phyloP scores from a whole-genome alignment of 2,329 filamentous ascomycete genomes.

The Stagonosporopsis rhizophila region DNA sequence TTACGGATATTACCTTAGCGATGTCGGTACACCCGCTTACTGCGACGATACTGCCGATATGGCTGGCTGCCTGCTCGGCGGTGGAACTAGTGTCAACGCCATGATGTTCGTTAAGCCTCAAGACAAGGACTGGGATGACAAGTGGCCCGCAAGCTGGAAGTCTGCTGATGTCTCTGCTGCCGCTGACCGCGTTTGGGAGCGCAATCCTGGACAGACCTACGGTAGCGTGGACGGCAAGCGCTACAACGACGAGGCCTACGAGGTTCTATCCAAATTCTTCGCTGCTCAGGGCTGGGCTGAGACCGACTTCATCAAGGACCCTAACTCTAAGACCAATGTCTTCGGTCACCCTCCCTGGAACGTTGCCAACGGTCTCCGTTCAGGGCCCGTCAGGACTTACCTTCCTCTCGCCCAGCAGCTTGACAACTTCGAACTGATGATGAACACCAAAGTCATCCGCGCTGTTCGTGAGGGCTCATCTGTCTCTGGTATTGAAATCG shows the following conservation, averaged over 20 bases:
- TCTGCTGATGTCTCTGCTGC: conserved; percentile 66
- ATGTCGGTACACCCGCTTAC: conserved; percentile 37
- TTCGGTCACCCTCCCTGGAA: conserved; percentile 72
- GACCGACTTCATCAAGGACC: conserved; percentile 66
- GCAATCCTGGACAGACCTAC: conserved; percentile 72
- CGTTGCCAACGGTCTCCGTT: conserved; percentile 69
- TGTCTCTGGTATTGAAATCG: conserved; percentile 69
- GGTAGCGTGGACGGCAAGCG: conserved; percentile 70
- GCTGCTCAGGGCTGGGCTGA: conserved; percentile 66
- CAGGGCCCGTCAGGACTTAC: conserved; percentile 74
- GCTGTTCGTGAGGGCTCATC: conserved; percentile 67
- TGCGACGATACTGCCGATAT: conserved; percentile 74
- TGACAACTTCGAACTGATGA: conserved; percentile 70
- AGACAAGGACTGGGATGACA: conserved; percentile 69
- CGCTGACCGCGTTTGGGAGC: conserved; percentile 69
- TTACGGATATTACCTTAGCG: conserved; percentile 44
- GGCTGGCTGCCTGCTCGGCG: conserved; percentile 73
- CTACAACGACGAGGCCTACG: conserved; percentile 70
- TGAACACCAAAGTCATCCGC: conserved; percentile 69
- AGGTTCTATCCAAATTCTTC: conserved; percentile 68
- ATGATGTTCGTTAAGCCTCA: conserved; percentile 53
- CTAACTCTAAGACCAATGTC: conserved; percentile 65
- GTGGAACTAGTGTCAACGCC: conserved; percentile 70
- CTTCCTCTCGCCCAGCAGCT: conserved; percentile 66
- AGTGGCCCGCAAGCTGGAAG: conserved; percentile 76